Conservation (phyloP, 768 basidiomycete species). For the Trichaptum fuscoviolaceum region DNA sequence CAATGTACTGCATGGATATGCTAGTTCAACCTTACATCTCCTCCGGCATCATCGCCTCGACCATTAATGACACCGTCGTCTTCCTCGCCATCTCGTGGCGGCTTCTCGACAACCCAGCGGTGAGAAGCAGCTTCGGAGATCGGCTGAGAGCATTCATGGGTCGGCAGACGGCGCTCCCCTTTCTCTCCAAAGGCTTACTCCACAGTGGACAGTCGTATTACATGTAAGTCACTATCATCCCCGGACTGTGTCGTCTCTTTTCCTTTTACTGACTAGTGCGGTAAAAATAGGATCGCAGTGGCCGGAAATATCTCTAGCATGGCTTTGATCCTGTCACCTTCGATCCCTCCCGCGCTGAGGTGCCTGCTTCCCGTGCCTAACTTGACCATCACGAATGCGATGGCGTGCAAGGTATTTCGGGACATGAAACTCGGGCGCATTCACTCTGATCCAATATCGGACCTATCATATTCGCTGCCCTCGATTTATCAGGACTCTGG, state of each 20-base stretch:
- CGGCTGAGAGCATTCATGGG: constrained; percentile 16
- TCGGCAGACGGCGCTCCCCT: constrained; percentile 23
- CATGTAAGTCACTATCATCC: constrained; percentile 19
- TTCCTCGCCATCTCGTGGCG: constrained; percentile 29
- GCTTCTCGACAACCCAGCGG: constrained; percentile 11
- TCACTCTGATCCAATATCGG: background rate
- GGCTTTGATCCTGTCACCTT: constrained; percentile 10
- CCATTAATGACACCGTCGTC: constrained; percentile 28
- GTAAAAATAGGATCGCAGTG: constrained; percentile 7
- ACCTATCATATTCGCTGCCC: background rate
- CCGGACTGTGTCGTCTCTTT: background rate
- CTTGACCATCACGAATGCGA: constrained; percentile 25
- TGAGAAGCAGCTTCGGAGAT: background rate
- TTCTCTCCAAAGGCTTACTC: constrained; percentile 27
- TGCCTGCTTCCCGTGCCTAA: constrained; percentile 25
- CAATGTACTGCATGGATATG: constrained; percentile 26
- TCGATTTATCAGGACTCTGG: background rate
- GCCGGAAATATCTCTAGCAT: constrained; percentile 11
- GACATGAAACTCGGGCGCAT: constrained; percentile 22
- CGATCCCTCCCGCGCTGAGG: constrained; percentile 20
- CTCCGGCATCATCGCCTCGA: constrained; percentile 23
- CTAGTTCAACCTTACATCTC: constrained; percentile 20
- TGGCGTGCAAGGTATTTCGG: constrained; percentile 31
- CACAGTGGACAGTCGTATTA: constrained; percentile 35
- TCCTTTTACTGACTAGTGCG: background rate